Evolutionary conservation across 176 grass and related monocot species (phyloP).

Genomic region (Melocanna baccifera): DNA sequence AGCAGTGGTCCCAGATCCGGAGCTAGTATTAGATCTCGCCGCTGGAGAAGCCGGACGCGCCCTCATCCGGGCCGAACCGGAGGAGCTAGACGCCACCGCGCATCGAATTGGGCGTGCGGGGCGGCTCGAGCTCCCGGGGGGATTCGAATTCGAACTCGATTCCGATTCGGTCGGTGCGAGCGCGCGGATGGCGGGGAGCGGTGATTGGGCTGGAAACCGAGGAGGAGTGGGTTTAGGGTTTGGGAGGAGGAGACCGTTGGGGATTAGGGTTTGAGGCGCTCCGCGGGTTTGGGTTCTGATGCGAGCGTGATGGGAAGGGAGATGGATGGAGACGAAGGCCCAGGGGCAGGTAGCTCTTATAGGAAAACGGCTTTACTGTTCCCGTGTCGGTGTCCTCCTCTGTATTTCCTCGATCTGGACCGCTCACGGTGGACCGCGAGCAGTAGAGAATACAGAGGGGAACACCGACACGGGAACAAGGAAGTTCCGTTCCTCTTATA

Average conservation of each 20-base stretch:
- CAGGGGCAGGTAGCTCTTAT: neutral
- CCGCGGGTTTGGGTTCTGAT: constrained; percentile 30
- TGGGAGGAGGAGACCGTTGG: constrained; percentile 27
- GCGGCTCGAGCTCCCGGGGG: neutral
- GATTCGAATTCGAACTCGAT: constrained; percentile 13
- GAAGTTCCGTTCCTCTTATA: too few species aligned
- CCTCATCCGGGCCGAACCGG: constrained; percentile 4
- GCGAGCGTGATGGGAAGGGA: neutral
- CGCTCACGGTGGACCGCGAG: too few species aligned
- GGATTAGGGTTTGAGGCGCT: constrained; percentile 22
- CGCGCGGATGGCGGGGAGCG: neutral
- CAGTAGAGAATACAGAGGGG: too few species aligned
- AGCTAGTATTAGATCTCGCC: constrained; percentile 50
- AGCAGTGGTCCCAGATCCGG: constrained; percentile 56
- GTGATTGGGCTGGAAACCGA: constrained; percentile 26
- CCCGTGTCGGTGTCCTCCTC: too few species aligned
- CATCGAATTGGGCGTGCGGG: constrained; percentile 20
- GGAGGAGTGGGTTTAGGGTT: constrained; percentile 11
- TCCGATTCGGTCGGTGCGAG: neutral
- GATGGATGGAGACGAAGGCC: constrained; percentile 2
- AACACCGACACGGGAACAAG: too few species aligned
- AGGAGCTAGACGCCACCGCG: neutral
- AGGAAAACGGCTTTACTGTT: too few species aligned
- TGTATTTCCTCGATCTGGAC: too few species aligned
- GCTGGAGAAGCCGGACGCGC: neutral